Conservation (phyloP, 352 stramenopile genomes). For the Globisporangium paroecandrum region DNA sequence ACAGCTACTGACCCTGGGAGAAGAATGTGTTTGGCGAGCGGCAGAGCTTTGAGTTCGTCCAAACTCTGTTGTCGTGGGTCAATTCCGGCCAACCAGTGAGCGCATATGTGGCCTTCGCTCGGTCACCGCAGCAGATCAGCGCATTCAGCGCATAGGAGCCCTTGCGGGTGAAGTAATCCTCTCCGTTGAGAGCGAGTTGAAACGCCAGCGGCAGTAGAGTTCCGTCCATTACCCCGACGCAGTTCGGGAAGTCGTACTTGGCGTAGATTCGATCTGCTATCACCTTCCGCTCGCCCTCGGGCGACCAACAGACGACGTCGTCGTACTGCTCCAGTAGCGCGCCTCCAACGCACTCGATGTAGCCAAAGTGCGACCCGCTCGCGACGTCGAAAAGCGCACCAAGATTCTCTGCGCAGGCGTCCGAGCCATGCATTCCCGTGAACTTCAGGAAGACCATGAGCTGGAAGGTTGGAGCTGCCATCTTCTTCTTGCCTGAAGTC, state of each 20-base stretch:
- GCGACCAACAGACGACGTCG: neutral
- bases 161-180: slow-evolving; percentile 1
- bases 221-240: neutral
- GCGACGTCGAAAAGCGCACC: neutral
- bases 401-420: neutral
- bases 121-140: neutral
- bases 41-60: neutral
- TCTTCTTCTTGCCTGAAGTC: slow-evolving; percentile 3
- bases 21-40: neutral
- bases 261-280: slow-evolving; percentile 1
- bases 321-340: neutral
- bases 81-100: neutral
- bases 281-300: neutral
- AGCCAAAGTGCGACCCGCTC: neutral
- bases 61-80: neutral
- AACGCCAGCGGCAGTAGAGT: neutral
- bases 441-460: slow-evolving; percentile 1
- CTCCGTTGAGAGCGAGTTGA: neutral
- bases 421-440: neutral
- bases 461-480: neutral
- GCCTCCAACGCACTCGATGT: neutral
- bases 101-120: neutral
- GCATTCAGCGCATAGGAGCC: neutral
- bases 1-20: neutral
- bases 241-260: neutral